Evolutionary conservation across 441 rosid species (phyloP).

Genomic region (Jatropha podagrica): DNA sequence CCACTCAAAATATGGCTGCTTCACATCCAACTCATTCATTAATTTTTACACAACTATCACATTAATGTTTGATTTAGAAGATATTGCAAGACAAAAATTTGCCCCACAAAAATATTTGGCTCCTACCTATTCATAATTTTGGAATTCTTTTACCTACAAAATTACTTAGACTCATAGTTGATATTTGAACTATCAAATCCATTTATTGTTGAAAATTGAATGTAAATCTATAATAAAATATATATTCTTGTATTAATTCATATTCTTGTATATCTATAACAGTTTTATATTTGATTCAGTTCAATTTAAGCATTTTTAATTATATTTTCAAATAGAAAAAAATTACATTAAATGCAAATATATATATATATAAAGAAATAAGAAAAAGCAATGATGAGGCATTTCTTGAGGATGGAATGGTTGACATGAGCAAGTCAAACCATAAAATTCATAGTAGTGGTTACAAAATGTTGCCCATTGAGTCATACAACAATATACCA

Average conservation of each 20-base stretch:
- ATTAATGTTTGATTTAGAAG: slow-evolving; percentile 3
- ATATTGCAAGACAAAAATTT: background rate
- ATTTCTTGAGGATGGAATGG: background rate
- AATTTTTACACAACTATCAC: background rate
- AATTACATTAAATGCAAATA: too few species aligned
- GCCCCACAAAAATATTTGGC: background rate
- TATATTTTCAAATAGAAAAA: too few species aligned
- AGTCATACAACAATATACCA: background rate
- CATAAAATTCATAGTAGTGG: background rate
- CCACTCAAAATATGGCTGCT: background rate
- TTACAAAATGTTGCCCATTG: background rate
- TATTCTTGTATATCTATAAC: too few species aligned
- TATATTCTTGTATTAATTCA: too few species aligned
- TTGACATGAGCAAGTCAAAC: background rate
- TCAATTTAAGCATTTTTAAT: too few species aligned
- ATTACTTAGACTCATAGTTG: background rate
- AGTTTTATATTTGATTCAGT: too few species aligned
- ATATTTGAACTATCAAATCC: too few species aligned
- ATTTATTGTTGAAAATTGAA: too few species aligned
- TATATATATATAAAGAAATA: too few species aligned
- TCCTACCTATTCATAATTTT: background rate
- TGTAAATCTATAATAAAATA: too few species aligned
- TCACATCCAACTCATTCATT: background rate
- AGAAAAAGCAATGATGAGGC: background rate
- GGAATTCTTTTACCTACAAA: background rate